Conservation (phyloP, 2,329 filamentous ascomycete species). For the Taxawa tesnikishii region DNA sequence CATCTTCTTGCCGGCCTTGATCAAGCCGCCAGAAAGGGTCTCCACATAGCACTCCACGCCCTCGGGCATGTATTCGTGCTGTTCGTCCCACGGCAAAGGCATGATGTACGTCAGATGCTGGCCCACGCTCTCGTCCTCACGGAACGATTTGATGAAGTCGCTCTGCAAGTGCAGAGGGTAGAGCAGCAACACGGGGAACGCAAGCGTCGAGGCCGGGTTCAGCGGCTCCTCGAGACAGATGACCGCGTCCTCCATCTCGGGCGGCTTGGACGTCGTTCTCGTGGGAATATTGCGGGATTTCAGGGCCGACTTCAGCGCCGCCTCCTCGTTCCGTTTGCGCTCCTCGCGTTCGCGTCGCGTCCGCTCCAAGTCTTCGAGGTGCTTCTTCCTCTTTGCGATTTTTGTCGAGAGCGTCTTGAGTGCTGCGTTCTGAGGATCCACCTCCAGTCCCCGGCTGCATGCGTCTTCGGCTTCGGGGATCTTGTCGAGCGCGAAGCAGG, state of each 20-base stretch:
- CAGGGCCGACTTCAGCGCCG: slow-evolving; percentile 41
- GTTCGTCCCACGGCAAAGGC: slow-evolving; percentile 73
- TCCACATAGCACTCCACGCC: slow-evolving; percentile 83
- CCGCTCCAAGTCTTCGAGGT: slow-evolving; percentile 42
- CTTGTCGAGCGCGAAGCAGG: slow-evolving; percentile 67
- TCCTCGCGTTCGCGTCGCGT: slow-evolving; percentile 45
- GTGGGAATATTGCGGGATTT: slow-evolving; percentile 58
- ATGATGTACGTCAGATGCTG: slow-evolving; percentile 80
- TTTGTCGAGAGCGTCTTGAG: slow-evolving; percentile 51
- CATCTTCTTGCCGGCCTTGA: slow-evolving; percentile 84
- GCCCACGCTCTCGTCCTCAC: slow-evolving; percentile 60
- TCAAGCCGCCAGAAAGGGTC: slow-evolving; percentile 62
- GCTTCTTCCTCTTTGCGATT: slow-evolving; percentile 46
- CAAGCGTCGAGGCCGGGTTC: slow-evolving; percentile 58
- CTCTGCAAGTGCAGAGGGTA: slow-evolving; percentile 74
- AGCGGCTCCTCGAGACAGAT: slow-evolving; percentile 60
- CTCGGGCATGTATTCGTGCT: slow-evolving; percentile 50
- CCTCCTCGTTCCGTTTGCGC: slow-evolving; percentile 42
- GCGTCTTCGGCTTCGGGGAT: slow-evolving; percentile 70
- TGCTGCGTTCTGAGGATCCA: slow-evolving; percentile 60
- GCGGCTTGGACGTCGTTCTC: slow-evolving; percentile 55
- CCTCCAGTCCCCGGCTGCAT: slow-evolving; percentile 56
- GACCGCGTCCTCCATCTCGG: slow-evolving; percentile 76
- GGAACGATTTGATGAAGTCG: slow-evolving; percentile 83
- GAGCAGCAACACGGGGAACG: slow-evolving; percentile 69